Evolutionary conservation across 345 rosid genomes (phyloP).

Genomic region (Lagerstroemia speciosa): DNA sequence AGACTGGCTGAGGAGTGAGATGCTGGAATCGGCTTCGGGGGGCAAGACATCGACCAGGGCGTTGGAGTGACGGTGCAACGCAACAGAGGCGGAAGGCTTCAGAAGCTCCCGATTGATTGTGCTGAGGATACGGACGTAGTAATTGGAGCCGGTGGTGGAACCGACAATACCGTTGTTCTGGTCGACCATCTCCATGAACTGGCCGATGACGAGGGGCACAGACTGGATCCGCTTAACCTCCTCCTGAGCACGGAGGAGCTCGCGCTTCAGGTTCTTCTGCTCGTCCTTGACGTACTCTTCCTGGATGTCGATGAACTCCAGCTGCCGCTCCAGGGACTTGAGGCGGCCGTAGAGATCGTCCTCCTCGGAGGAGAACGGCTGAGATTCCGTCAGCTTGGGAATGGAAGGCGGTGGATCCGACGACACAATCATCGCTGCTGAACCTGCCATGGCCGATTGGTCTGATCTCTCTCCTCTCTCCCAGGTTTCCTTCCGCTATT

Average conservation of each 20-base stretch:
- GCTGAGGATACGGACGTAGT: conserved; percentile 86
- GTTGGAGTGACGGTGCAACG: conserved; percentile 92
- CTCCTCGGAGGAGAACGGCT: conserved; percentile 29
- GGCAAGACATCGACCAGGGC: conserved; percentile 97
- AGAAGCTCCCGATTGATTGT: conserved; percentile 83
- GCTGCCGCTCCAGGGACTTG: conserved; percentile 70
- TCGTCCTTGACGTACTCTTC: conserved; percentile 94
- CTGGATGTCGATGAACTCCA: conserved; percentile 49
- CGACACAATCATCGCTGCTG: conserved; percentile 1
- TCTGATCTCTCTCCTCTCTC: background rate
- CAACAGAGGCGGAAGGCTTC: conserved; percentile 97
- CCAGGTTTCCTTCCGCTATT: conserved; percentile 1
- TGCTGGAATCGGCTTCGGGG: conserved; percentile 97
- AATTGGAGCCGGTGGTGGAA: conserved; percentile 97
- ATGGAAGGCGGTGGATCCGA: conserved; percentile 1
- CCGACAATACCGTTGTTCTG: conserved; percentile 98
- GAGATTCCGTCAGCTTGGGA: background rate
- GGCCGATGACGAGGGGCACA: conserved; percentile 64
- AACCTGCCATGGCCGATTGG: background rate
- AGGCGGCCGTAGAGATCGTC: conserved; percentile 81
- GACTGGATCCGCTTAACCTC: conserved; percentile 96
- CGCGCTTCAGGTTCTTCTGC: conserved; percentile 83
- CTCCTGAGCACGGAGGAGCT: conserved; percentile 81
- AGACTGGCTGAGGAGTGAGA: conserved; percentile 89
- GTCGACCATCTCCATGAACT: conserved; percentile 99